Conservation (phyloP, 306 rosid genomes). For the Cicer yamashitae region DNA sequence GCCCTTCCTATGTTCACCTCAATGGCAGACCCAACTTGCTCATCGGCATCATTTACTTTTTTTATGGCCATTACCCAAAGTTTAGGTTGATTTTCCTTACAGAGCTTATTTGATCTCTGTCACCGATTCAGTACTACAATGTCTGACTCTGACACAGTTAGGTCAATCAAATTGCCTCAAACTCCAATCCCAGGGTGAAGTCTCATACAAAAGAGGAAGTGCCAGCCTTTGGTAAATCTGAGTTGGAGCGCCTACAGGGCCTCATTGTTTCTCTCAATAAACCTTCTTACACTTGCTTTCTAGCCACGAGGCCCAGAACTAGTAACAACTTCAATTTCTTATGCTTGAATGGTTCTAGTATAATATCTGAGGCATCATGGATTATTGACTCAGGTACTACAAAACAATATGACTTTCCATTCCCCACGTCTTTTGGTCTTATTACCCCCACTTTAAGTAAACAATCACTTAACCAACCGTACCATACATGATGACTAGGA, state of each 20-base stretch:
- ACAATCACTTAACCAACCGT: not conserved
- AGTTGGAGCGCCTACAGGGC: not conserved
- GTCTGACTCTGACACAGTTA: not conserved
- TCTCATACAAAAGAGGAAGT: not conserved
- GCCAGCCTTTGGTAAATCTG: not conserved
- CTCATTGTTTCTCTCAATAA: constrained; percentile 2
- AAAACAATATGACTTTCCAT: not conserved
- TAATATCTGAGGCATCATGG: not conserved
- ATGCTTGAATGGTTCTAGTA: not conserved
- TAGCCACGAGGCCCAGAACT: not conserved
- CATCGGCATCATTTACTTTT: too few species aligned
- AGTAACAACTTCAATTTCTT: not conserved
- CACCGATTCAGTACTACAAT: not conserved
- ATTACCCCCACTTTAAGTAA: not conserved
- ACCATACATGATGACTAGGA: not conserved
- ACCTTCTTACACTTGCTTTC: constrained; percentile 1
- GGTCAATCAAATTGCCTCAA: not conserved
- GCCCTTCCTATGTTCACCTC: too few species aligned
- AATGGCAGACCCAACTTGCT: too few species aligned
- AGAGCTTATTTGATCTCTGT: not conserved
- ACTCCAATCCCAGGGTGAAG: not conserved
- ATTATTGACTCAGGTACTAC: not conserved
- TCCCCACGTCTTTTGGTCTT: not conserved
- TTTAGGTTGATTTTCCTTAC: not conserved
- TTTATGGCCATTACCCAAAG: too few species aligned